Conservation (phyloP, 164 flowering plant species). For the Stephania yunnanensis region DNA sequence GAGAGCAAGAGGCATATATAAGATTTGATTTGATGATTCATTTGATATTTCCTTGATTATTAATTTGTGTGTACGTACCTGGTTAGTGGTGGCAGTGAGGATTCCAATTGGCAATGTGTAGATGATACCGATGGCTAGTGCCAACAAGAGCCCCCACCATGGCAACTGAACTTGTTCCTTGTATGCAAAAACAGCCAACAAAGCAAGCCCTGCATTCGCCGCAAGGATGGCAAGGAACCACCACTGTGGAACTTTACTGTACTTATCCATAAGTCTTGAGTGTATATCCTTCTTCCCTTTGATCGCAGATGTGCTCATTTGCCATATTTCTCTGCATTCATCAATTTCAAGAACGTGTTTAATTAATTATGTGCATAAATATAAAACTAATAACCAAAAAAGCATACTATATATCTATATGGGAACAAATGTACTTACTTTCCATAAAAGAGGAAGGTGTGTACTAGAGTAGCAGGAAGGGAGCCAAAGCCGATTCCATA, state of each 20-base stretch:
- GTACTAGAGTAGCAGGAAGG: slow-evolving; percentile 39
- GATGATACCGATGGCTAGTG: slow-evolving; percentile 23
- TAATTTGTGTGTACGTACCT: slow-evolving; percentile 14
- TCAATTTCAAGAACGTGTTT: neutral
- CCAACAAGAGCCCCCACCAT: slow-evolving; percentile 39
- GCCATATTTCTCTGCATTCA: slow-evolving; percentile 40
- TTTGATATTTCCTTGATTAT: neutral
- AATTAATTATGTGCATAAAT: too few relatives aligned
- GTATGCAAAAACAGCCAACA: slow-evolving; percentile 11
- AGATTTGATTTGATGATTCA: too few relatives aligned
- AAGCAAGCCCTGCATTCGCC: neutral
- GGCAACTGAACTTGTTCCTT: slow-evolving; percentile 25
- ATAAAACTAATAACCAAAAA: too few relatives aligned
- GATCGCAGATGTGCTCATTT: slow-evolving; percentile 3
- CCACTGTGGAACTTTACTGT: slow-evolving; percentile 15
- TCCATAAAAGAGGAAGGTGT: slow-evolving; percentile 14
- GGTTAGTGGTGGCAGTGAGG: slow-evolving; percentile 45
- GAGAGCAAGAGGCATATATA: too few relatives aligned
- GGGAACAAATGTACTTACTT: slow-evolving; percentile 1
- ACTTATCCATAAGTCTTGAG: slow-evolving; percentile 12
- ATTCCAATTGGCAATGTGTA: slow-evolving; percentile 45
- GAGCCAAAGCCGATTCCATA: slow-evolving; percentile 19
- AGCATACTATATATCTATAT: too few relatives aligned
- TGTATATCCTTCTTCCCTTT: slow-evolving; percentile 17
- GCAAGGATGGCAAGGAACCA: slow-evolving; percentile 14